phyloP scores from a whole-genome alignment of 805 yeast genomes.

The Suhomyces xylopsoci region DNA sequence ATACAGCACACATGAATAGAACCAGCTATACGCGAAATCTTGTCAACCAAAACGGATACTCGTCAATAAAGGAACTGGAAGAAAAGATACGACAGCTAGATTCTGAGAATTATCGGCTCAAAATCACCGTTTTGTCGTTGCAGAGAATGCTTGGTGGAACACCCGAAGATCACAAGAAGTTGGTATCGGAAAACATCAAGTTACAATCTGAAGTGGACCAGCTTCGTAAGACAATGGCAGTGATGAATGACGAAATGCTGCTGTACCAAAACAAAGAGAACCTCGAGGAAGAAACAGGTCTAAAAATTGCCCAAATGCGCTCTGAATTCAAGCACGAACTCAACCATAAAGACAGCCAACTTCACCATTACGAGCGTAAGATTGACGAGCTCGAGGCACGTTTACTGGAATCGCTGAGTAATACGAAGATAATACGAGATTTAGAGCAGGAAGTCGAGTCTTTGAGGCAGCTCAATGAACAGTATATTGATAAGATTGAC shows the following conservation, averaged over 20 bases:
- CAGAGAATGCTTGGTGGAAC: slow-evolving; percentile 20
- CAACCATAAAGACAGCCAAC: neutral
- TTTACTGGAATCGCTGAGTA: neutral
- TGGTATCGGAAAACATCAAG: slow-evolving; percentile 19
- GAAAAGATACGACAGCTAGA: slow-evolving; percentile 16
- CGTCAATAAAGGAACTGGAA: slow-evolving; percentile 22
- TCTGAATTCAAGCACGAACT: slow-evolving; percentile 2
- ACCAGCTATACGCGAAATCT: slow-evolving; percentile 1
- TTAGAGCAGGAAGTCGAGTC: neutral
- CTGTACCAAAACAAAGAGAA: slow-evolving; percentile 8
- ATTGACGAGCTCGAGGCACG: slow-evolving; percentile 4
- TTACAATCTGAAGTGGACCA: slow-evolving; percentile 7
- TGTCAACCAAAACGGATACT: slow-evolving; percentile 8
- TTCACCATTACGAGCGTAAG: slow-evolving; percentile 3
- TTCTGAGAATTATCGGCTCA: slow-evolving; percentile 23
- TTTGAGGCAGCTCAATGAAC: neutral
- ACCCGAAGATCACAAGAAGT: slow-evolving; percentile 19
- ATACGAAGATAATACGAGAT: neutral
- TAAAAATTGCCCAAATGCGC: neutral
- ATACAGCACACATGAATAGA: neutral
- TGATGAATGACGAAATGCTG: neutral
- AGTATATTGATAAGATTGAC: neutral
- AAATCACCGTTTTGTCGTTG: slow-evolving; percentile 23
- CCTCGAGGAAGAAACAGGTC: neutral
- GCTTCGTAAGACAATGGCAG: neutral